Base-by-base conservation (phyloP, 495 filamentous ascomycete species). In the Lepidopterella palustris region DNA sequence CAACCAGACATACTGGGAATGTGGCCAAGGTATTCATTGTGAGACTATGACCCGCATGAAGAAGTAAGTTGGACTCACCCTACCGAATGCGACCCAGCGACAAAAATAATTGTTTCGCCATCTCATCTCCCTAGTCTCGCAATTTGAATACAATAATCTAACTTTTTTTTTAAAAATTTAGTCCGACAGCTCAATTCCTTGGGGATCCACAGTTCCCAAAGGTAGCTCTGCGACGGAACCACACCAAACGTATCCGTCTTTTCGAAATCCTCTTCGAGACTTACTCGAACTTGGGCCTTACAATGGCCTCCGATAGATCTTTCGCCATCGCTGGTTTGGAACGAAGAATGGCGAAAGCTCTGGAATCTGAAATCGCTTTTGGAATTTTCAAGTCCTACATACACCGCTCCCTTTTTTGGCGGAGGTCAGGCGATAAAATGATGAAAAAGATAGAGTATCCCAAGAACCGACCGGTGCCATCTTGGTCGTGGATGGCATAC, bases 1-100 rank as follows among this genome's bases (percentile, higher is more conserved):
- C 3, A 67, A 55, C 9, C 71, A 76, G 49, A 64, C 69, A 3
- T 77, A 76, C 27, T 76, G 65, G 68, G 74, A 77, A 28, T 78
- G 76, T 57, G 74, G 75, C 0, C 51, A 60, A 8, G 73, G 71
- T 0, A 63, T 74, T 6, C 58, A 63, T 0, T 77, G 74, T 48
- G 73, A 75, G 48, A 72, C 70, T 0, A 2, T 57, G 29, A 61
- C 51, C 5, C 40, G 27, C n/a, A 24, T 28, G 23, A 27, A 62
- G 24, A 74, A 76, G 72, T 74, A 55, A 53, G 71, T 49, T 6
- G 6, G 31, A 15, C n/a, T n/a, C 15, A 15, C 31, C 31, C 31
- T 35, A 6, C 15, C 31, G 15, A 6, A 35, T 15, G 15, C 6
- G 6, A 35, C 31, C 31, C n/a, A n/a, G n/a, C n/a, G n/a, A n/a